Percentiles rank a stretch among this genome's conserved stretches.
These are phyloP conservation scores for Paramarasmius palmivorus DNA, from an alignment of 1,284 basidiomycete species.

Conservation along the genomic window DNA sequence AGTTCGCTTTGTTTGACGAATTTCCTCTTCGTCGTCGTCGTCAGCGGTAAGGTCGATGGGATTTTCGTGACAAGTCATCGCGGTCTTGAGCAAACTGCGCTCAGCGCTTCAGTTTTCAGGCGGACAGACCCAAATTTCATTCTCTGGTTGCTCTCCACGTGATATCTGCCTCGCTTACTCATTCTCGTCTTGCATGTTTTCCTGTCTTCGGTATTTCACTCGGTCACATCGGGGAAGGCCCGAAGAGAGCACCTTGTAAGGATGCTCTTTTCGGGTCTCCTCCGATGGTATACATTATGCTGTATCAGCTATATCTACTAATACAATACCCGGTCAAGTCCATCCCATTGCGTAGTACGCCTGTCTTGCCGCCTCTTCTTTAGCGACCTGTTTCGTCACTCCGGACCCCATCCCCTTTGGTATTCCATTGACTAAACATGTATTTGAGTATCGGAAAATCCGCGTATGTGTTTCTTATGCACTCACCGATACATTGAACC, in stretches of 20 bases:
- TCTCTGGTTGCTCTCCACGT: too few relatives aligned
- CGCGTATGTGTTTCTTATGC: neutral
- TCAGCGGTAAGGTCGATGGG: slow-evolving; percentile 66
- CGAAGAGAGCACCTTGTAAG: too few relatives aligned
- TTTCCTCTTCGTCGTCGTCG: slow-evolving; percentile 43
- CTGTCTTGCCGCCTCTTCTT: slow-evolving; percentile 69
- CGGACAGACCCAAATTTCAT: too few relatives aligned
- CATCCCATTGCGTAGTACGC: slow-evolving; percentile 74
- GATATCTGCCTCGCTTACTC: too few relatives aligned
- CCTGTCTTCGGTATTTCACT: too few relatives aligned
- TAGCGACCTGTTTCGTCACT: slow-evolving; percentile 68
- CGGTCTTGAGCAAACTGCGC: too few relatives aligned
- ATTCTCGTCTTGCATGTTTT: too few relatives aligned
- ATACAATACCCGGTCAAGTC: slow-evolving; percentile 38
- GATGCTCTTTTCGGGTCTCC: too few relatives aligned
- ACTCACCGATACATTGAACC: slow-evolving; percentile 62
- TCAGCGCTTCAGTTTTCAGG: too few relatives aligned
- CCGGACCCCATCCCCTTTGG: slow-evolving; percentile 62
- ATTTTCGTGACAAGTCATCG: slow-evolving; percentile 20
- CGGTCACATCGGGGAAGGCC: too few relatives aligned
- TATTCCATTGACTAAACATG: slow-evolving; percentile 61
- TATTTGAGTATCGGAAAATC: slow-evolving; percentile 2
- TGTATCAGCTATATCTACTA: neutral
- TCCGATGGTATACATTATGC: too few relatives aligned
- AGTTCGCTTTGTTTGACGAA: slow-evolving; percentile 23